These are phyloP conservation scores for Pseudogymnoascus sp. DNA, from an alignment of 2,329 filamentous ascomycete species.

Conservation along the genomic window DNA sequence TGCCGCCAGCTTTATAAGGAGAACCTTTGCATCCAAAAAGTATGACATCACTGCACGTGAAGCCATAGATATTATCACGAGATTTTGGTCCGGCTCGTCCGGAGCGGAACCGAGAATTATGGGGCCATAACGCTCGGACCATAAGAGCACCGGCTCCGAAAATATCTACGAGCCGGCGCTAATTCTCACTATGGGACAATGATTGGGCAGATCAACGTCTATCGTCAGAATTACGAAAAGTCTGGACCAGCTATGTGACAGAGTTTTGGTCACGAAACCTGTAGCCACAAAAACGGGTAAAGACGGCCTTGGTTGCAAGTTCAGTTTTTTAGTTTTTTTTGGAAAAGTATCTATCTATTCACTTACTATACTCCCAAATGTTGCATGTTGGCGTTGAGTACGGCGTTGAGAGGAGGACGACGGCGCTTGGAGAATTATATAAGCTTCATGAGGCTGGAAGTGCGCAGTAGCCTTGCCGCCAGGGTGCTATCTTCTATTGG, in stretches of 20 bases:
- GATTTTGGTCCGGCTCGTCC: constrained; percentile 15
- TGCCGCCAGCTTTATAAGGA: no score
- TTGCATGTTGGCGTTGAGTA: not conserved
- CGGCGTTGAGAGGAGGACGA: not conserved
- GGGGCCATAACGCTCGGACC: constrained; percentile 4
- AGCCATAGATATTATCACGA: not conserved
- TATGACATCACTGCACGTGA: not conserved
- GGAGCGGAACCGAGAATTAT: constrained; percentile 12
- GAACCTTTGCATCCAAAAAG: no score
- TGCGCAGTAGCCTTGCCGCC: not conserved
- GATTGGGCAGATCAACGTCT: not conserved
- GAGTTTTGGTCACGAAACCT: not conserved
- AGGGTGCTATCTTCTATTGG: not conserved
- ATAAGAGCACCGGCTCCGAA: not conserved
- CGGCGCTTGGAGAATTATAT: not conserved
- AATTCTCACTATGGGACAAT: not conserved
- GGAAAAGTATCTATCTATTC: not conserved
- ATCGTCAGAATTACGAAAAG: not conserved
- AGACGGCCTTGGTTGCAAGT: not conserved
- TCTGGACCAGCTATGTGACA: not conserved
- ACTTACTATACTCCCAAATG: not conserved
- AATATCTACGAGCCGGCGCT: not conserved
- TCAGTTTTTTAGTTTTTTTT: not conserved
- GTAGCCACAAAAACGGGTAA: not conserved
- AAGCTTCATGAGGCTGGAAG: not conserved